phyloP scores from a whole-genome alignment of 2,329 filamentous ascomycete species.

The Raffaelea albimanens region DNA sequence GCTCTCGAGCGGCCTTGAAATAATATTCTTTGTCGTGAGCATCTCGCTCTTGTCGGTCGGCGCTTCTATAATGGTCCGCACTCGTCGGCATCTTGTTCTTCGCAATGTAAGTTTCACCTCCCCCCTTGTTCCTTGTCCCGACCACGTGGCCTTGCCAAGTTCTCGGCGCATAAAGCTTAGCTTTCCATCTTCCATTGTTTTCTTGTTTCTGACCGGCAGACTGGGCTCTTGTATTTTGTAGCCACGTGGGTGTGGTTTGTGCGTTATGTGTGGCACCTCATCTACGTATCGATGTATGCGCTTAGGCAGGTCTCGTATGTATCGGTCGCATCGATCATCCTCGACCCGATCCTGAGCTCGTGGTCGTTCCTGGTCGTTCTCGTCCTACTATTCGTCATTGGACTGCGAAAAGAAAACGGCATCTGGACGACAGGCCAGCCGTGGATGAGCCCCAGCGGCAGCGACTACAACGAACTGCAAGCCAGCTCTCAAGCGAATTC shows the following conservation, averaged over 20 bases:
- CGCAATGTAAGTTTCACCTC: too few species aligned
- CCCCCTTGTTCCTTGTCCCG: too few species aligned
- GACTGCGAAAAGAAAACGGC: conserved; percentile 14
- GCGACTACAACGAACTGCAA: neutral
- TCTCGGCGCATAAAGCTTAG: too few species aligned
- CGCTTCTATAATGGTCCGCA: too few species aligned
- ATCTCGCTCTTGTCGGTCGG: too few species aligned
- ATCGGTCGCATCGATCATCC: neutral
- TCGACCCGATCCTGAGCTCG: conserved; percentile 13
- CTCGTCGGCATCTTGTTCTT: too few species aligned
- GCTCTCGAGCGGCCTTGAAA: too few species aligned
- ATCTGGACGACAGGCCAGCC: conserved; percentile 17
- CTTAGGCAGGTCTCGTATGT: neutral
- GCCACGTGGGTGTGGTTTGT: conserved; percentile 21
- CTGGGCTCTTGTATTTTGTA: conserved; percentile 23
- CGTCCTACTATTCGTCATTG: conserved; percentile 15
- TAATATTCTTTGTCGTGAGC: too few species aligned
- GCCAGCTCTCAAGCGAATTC: too few species aligned
- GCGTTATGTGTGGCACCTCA: conserved; percentile 13
- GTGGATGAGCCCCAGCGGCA: conserved; percentile 6
- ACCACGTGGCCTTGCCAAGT: too few species aligned
- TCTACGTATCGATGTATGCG: conserved; percentile 7
- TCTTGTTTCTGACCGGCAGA: conserved; percentile 2
- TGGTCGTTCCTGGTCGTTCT: conserved; percentile 14
- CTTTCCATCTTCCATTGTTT: neutral